A percentile compares a stretch with the other conserved stretches of the same genome.
Conservation (phyloP, 1,139 yeast species). For the Nakaseomyces kungkrabaensis region DNA sequence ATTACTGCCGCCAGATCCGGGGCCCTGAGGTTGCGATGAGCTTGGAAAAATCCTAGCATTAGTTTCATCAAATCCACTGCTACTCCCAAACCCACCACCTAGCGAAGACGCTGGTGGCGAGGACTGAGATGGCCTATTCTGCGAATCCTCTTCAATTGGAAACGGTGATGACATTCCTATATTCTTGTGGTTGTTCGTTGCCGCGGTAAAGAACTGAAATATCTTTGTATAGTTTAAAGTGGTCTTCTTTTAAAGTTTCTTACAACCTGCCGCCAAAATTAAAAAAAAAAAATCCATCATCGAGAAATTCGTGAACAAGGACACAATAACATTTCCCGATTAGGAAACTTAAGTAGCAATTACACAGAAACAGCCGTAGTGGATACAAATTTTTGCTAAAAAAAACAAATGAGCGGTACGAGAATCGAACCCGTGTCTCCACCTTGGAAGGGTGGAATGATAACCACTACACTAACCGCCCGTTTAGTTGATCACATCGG, state of each 20-base stretch:
- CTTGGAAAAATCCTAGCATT: constrained; percentile 26
- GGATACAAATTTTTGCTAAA: neutral
- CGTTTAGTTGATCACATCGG: constrained; percentile 2
- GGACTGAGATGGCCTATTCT: constrained; percentile 19
- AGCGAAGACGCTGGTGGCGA: constrained; percentile 30
- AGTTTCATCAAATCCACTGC: constrained; percentile 22
- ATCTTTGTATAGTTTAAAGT: no score
- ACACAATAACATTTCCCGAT: neutral
- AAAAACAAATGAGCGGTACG: constrained; percentile 23
- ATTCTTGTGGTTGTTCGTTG: no score
- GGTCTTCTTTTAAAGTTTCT: no score
- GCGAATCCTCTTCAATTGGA: constrained; percentile 13
- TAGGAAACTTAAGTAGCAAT: neutral
- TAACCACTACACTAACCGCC: constrained; percentile 30
- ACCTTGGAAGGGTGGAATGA: constrained; percentile 30
- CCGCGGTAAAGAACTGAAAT: no score
- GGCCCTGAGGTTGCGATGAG: constrained; percentile 26
- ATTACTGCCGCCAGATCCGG: neutral
- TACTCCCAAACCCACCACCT: constrained; percentile 25
- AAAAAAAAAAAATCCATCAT: neutral
- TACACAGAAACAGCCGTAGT: neutral
- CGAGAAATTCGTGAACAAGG: neutral
- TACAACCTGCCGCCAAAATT: neutral
- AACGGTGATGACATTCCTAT: constrained; percentile 16
- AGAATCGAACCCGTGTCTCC: constrained; percentile 30